These are phyloP conservation scores for Mesembryanthemum crystallinum DNA, from an alignment of 148 eudicot genomes.

Conservation along the genomic window DNA sequence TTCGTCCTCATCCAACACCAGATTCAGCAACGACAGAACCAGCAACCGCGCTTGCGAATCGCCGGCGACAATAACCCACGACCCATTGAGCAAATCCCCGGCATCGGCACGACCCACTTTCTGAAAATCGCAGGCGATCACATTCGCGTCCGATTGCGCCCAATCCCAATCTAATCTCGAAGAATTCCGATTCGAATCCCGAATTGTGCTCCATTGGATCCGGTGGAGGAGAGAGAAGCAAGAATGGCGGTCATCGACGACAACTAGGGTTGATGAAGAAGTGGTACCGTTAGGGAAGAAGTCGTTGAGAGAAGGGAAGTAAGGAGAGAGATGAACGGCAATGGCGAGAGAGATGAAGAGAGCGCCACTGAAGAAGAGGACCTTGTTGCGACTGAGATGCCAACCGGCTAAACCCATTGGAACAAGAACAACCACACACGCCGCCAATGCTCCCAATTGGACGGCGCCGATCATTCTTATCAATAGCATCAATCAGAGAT, in stretches of 20 bases:
- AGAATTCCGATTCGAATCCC: conserved; percentile 13
- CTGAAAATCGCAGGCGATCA: conserved; percentile 66
- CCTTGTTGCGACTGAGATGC: conserved; percentile 90
- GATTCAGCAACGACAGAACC: conserved; percentile 56
- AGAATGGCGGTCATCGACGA: conserved; percentile 38
- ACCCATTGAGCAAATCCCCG: conserved; percentile 73
- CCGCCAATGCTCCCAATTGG: conserved; percentile 83
- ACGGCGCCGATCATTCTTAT: conserved; percentile 72
- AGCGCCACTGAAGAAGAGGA: conserved; percentile 87
- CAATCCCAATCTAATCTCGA: conserved; percentile 57
- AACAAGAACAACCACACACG: conserved; percentile 72
- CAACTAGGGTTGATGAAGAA: conserved; percentile 27
- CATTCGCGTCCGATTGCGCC: conserved; percentile 38
- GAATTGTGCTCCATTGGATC: conserved; percentile 32
- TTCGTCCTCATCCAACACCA: conserved; percentile 54
- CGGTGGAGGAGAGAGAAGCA: conserved; percentile 59
- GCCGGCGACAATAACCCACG: conserved; percentile 85
- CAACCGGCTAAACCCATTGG: conserved; percentile 96
- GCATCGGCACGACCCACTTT: conserved; percentile 52
- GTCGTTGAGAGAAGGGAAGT: conserved; percentile 55
- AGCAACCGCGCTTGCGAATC: conserved; percentile 74
- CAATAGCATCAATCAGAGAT: neutral
- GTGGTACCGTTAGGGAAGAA: conserved; percentile 21
- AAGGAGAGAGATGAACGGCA: conserved; percentile 87
- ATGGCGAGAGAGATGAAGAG: conserved; percentile 86